These are phyloP conservation scores for Penicillium glabrum DNA, from an alignment of 2,329 filamentous ascomycete genomes.

Conservation along the genomic window DNA sequence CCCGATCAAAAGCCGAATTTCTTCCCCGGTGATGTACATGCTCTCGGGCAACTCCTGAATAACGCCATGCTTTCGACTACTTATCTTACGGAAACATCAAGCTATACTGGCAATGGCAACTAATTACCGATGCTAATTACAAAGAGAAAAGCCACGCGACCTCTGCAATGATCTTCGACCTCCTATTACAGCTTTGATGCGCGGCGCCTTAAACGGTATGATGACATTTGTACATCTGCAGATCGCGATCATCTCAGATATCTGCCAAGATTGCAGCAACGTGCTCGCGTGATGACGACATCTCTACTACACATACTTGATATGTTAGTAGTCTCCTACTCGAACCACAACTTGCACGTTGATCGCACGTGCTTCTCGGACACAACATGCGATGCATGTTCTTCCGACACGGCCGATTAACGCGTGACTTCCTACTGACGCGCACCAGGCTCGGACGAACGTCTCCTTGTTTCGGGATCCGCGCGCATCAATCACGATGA, in stretches of 20 bases:
- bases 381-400: constrained; percentile 42
- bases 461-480: constrained; percentile 37
- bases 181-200: neutral
- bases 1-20: neutral
- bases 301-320: neutral
- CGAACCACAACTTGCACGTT: constrained; percentile 41
- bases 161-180: neutral
- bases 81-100: neutral
- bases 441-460: constrained; percentile 47
- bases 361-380: constrained; percentile 43
- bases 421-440: constrained; percentile 42
- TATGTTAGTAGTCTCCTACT: constrained; percentile 26
- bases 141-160: neutral
- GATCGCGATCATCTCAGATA: neutral
- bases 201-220: neutral
- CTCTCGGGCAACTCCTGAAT: too few species aligned
- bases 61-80: neutral
- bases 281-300: neutral
- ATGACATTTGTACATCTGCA: neutral
- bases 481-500: constrained; percentile 39
- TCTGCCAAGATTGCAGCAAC: neutral
- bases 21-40: neutral
- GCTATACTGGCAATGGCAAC: neutral
- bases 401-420: constrained; percentile 42
- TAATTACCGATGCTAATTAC: neutral